Conservation (phyloP, 2,329 filamentous ascomycete species). For the Rhynchosporium agropyri region DNA sequence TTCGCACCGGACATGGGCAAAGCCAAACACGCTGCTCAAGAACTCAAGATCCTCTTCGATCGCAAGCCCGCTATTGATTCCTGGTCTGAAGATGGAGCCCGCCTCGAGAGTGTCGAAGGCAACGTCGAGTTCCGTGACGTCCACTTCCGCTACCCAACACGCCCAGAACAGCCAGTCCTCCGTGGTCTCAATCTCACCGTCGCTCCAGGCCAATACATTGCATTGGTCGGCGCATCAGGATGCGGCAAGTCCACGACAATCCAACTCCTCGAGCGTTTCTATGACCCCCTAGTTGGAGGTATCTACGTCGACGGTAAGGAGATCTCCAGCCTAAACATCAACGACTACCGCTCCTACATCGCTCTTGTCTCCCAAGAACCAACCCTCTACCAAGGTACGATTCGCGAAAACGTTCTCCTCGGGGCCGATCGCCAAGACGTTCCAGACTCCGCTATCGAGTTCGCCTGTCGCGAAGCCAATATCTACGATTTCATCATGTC, state of each 20-base stretch:
- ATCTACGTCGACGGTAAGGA: constrained; percentile 83
- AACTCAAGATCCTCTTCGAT: constrained; percentile 84
- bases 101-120: constrained; percentile 67
- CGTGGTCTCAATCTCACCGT: constrained; percentile 77
- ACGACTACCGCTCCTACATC: constrained; percentile 80
- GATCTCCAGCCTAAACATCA: constrained; percentile 78
- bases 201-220: constrained; percentile 79
- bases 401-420: constrained; percentile 87
- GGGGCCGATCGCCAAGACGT: constrained; percentile 69
- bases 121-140: constrained; percentile 88
- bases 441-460: constrained; percentile 70
- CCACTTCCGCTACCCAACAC: constrained; percentile 91
- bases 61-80: constrained; percentile 79
- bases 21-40: constrained; percentile 78
- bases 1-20: constrained; percentile 94
- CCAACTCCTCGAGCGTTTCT: constrained; percentile 89
- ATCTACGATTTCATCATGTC: constrained; percentile 92
- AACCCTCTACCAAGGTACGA: constrained; percentile 89
- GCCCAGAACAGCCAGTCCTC: constrained; percentile 89
- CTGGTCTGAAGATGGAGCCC: constrained; percentile 72
- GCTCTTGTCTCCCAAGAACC: constrained; percentile 94
- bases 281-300: constrained; percentile 80
- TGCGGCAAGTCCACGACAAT: constrained; percentile 96
- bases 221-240: constrained; percentile 89
- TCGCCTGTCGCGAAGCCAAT: constrained; percentile 86